Evolutionary conservation across 306 rosid genomes (phyloP).

Genomic region (Senna tora): DNA sequence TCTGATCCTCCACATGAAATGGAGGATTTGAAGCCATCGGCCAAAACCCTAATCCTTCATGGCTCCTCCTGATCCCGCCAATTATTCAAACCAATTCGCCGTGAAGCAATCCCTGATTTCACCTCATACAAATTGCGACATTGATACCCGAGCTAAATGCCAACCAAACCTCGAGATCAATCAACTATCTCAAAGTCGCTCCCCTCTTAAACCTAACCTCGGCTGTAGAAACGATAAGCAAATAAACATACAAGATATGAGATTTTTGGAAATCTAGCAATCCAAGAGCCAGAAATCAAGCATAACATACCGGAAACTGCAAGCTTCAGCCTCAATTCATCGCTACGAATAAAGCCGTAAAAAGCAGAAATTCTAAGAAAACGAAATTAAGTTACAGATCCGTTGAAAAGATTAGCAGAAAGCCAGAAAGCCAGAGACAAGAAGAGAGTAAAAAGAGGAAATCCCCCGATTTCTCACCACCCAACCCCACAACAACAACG

Average conservation of each 20-base stretch:
- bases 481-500: slow-evolving; percentile 46
- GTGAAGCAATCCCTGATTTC: slow-evolving; percentile 14
- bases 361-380: neutral
- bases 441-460: slow-evolving; percentile 36
- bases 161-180: slow-evolving; percentile 49
- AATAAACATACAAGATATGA: slow-evolving; percentile 31
- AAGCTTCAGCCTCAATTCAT: slow-evolving; percentile 42
- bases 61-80: slow-evolving; percentile 25
- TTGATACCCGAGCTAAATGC: slow-evolving; percentile 37
- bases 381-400: slow-evolving; percentile 52
- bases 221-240: too few species aligned
- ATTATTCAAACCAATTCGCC: slow-evolving; percentile 31
- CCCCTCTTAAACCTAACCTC: slow-evolving; percentile 33
- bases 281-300: slow-evolving; percentile 33
- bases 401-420: slow-evolving; percentile 44
- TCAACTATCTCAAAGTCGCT: slow-evolving; percentile 31
- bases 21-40: slow-evolving; percentile 91
- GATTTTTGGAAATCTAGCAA: slow-evolving; percentile 38
- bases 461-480: slow-evolving; percentile 64
- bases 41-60: slow-evolving; percentile 45
- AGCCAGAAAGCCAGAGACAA: slow-evolving; percentile 28
- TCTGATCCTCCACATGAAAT: slow-evolving; percentile 86
- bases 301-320: slow-evolving; percentile 19
- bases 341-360: slow-evolving; percentile 24
- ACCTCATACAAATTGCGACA: slow-evolving; percentile 24